phyloP scores from a whole-genome alignment of 1,139 yeast species.

The Geotrichum macrosporum region DNA sequence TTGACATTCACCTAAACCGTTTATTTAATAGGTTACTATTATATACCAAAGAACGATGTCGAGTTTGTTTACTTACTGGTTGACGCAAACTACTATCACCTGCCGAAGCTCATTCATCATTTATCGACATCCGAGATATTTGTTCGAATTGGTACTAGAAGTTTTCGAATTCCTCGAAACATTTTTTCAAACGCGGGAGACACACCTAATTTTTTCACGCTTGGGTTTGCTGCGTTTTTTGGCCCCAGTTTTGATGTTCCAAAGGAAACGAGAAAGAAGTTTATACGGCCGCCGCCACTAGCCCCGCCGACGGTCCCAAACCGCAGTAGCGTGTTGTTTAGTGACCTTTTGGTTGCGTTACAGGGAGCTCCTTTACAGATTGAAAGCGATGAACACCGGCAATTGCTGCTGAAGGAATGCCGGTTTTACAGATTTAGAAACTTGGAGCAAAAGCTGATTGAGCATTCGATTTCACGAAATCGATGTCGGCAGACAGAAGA shows the following conservation, averaged over 20 bases:
- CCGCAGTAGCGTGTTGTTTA: constrained; percentile 56
- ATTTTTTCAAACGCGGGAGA: constrained; percentile 60
- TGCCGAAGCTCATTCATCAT: constrained; percentile 51
- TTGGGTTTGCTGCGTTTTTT: constrained; percentile 52
- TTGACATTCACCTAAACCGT: no score
- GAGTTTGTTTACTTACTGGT: constrained; percentile 59
- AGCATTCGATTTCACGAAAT: constrained; percentile 48
- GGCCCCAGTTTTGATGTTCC: constrained; percentile 45
- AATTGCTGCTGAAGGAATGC: constrained; percentile 60
- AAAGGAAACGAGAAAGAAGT: constrained; percentile 13
- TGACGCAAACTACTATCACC: constrained; percentile 71
- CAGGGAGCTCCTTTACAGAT: constrained; percentile 52
- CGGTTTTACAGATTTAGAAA: constrained; percentile 70
- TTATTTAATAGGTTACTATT: constrained; percentile 50
- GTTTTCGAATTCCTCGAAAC: constrained; percentile 56
- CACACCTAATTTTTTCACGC: constrained; percentile 68
- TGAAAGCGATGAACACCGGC: constrained; percentile 52
- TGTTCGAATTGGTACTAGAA: constrained; percentile 56
- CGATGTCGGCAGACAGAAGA: constrained; percentile 52
- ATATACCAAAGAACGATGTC: constrained; percentile 54
- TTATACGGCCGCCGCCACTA: constrained; percentile 68
- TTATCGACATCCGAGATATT: constrained; percentile 55
- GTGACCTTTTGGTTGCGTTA: constrained; percentile 54
- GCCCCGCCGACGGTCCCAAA: constrained; percentile 51
- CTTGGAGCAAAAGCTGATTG: constrained; percentile 66